phyloP scores from a whole-genome alignment of 2,329 filamentous ascomycete species.

The Ceratocystis colombiana region DNA sequence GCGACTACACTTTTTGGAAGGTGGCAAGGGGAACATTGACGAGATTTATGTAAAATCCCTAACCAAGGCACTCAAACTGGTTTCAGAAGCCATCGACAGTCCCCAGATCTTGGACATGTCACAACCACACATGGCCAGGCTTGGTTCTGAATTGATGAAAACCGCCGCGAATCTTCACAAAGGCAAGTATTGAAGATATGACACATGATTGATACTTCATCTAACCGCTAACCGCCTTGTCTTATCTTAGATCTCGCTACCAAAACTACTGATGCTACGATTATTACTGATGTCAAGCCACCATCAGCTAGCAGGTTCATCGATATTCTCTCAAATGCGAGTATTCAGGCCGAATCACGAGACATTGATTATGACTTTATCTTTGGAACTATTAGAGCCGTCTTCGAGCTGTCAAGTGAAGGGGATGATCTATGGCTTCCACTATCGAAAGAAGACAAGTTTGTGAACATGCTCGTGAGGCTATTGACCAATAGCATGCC shows the following conservation, averaged over 20 bases:
- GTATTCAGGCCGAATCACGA: background rate
- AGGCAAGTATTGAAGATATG: slow-evolving; percentile 30
- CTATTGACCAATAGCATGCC: slow-evolving; percentile 28
- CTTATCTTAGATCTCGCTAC: background rate
- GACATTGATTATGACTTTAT: background rate
- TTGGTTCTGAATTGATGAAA: slow-evolving; percentile 20
- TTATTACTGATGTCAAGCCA: background rate
- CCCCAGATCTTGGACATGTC: slow-evolving; percentile 39
- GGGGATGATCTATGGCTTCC: slow-evolving; percentile 4
- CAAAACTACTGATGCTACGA: background rate
- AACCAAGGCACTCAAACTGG: slow-evolving; percentile 41
- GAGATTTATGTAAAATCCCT: slow-evolving; percentile 33
- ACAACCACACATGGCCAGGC: slow-evolving; percentile 7
- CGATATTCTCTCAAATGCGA: background rate
- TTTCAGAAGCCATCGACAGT: slow-evolving; percentile 53
- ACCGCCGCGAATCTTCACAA: slow-evolving; percentile 34
- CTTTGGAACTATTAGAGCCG: background rate
- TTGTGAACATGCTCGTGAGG: slow-evolving; percentile 26
- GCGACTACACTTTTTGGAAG: slow-evolving; percentile 26
- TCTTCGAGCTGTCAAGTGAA: slow-evolving; percentile 13
- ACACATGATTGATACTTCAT: background rate
- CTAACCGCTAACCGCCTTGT: background rate
- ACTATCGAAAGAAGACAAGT: slow-evolving; percentile 1
- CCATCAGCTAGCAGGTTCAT: slow-evolving; percentile 8
- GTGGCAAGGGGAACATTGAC: slow-evolving; percentile 17